phyloP scores from a whole-genome alignment of 306 rosid species.

The Vigna unguiculata region DNA sequence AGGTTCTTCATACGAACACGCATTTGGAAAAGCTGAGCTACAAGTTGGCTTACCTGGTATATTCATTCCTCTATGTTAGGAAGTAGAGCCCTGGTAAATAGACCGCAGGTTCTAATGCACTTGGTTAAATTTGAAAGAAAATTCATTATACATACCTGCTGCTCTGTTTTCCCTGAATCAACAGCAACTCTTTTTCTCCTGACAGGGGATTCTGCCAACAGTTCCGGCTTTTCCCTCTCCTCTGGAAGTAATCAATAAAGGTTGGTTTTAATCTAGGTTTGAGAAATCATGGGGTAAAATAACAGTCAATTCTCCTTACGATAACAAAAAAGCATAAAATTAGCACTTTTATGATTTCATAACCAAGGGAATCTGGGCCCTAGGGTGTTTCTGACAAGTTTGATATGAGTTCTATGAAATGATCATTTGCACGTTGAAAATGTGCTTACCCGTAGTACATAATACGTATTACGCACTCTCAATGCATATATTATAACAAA shows the following conservation, averaged over 20 bases:
- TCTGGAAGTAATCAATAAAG: constrained; percentile 63
- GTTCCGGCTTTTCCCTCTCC: constrained; percentile 96
- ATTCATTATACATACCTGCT: constrained; percentile 64
- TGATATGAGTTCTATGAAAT: constrained; percentile 21
- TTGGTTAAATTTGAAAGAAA: constrained; percentile 30
- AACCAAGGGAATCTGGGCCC: constrained; percentile 25
- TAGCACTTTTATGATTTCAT: constrained; percentile 15
- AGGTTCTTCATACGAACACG: constrained; percentile 93
- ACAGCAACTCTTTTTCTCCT: constrained; percentile 92
- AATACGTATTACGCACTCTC: not conserved
- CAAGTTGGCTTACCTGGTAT: constrained; percentile 85
- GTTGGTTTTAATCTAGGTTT: constrained; percentile 3
- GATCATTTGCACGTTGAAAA: constrained; percentile 3
- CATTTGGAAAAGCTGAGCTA: constrained; percentile 96
- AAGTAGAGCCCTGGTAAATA: constrained; percentile 29
- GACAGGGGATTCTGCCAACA: constrained; percentile 85
- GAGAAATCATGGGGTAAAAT: not conserved
- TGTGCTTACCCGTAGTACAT: constrained; percentile 6
- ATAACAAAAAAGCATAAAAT: constrained; percentile 22
- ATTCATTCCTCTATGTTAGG: constrained; percentile 33
- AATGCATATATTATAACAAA: not conserved
- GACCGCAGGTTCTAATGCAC: constrained; percentile 17
- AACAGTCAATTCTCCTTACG: constrained; percentile 20
- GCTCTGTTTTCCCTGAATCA: constrained; percentile 97
- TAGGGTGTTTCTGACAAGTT: constrained; percentile 1